Evolutionary conservation across 768 basidiomycete species (phyloP).

Genomic region (Imleria badia): DNA sequence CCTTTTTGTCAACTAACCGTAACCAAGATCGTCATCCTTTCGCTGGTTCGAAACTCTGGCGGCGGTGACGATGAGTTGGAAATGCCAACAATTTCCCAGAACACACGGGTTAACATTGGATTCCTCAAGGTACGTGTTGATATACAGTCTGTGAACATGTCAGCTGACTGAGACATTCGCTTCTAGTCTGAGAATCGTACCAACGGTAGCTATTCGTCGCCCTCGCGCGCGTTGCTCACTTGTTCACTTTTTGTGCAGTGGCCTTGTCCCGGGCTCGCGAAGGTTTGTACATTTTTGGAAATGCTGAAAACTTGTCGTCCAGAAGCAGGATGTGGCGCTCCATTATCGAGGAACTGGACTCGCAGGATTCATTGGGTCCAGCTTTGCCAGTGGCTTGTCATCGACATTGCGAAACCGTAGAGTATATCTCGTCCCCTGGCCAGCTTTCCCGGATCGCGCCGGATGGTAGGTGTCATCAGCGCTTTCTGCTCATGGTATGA

Average conservation of each 20-base stretch:
- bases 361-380: constrained; percentile 44
- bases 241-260: constrained; percentile 37
- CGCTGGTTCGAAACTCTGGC: constrained; percentile 71
- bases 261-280: constrained; percentile 74
- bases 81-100: constrained; percentile 8
- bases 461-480: constrained; percentile 42
- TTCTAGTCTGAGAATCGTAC: constrained; percentile 54
- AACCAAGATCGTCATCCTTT: constrained; percentile 65
- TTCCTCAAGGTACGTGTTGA: constrained; percentile 61
- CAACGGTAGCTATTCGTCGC: constrained; percentile 39
- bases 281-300: constrained; percentile 73
- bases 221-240: too few species aligned
- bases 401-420: constrained; percentile 46
- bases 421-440: constrained; percentile 50
- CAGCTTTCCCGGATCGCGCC: constrained; percentile 51
- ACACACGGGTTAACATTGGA: constrained; percentile 49
- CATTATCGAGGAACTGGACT: constrained; percentile 57
- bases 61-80: constrained; percentile 38
- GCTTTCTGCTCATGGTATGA: neutral
- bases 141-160: neutral
- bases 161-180: neutral
- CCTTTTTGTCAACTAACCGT: neutral
- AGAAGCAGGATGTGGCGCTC: constrained; percentile 57
- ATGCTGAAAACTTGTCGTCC: constrained; percentile 51
- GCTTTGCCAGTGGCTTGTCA: constrained; percentile 59